A percentile compares a stretch with the other conserved stretches of the same genome.
Conservation (phyloP, 495 filamentous ascomycete genomes). For the Hypoxylon crocopeplum region DNA sequence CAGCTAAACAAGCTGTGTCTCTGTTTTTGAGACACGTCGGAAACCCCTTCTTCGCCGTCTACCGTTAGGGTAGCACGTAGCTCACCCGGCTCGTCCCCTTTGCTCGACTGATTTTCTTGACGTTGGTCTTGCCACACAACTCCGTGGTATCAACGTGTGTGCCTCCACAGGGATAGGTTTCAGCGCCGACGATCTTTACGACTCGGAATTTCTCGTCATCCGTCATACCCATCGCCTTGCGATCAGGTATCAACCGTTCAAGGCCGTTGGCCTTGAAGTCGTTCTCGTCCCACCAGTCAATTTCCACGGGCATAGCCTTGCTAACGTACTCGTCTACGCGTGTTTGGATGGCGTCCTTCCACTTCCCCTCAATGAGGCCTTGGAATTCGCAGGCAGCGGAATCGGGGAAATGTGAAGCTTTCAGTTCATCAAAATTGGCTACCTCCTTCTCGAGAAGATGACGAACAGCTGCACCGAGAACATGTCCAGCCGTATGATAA, state of each 20-base stretch:
- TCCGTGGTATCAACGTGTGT: constrained; percentile 66
- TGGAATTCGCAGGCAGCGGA: constrained; percentile 64
- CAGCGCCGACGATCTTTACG: constrained; percentile 64
- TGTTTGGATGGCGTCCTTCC: constrained; percentile 62
- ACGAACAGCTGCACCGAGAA: constrained; percentile 65
- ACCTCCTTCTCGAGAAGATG: constrained; percentile 58
- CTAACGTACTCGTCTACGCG: constrained; percentile 58
- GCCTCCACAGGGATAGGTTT: constrained; percentile 69
- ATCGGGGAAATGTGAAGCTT: constrained; percentile 69
- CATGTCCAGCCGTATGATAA: constrained; percentile 69
- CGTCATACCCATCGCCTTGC: constrained; percentile 47
- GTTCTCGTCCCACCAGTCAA: constrained; percentile 66
- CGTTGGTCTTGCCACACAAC: constrained; percentile 58
- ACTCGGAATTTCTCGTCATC: constrained; percentile 57
- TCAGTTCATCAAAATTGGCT: constrained; percentile 61
- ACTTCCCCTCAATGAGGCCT: constrained; percentile 65
- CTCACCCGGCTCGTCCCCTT: constrained; percentile 63
- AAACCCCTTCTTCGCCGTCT: background rate
- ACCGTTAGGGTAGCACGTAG: constrained; percentile 51
- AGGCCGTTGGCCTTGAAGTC: constrained; percentile 55
- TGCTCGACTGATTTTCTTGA: constrained; percentile 65
- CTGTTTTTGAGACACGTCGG: background rate
- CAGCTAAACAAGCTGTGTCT: background rate
- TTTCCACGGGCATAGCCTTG: constrained; percentile 59
- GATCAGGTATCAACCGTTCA: constrained; percentile 58